Percentiles rank a stretch among this genome's conserved stretches.
Evolutionary conservation across 2,329 filamentous ascomycete genomes (phyloP).

Genomic region (Verticillium tricorpus): DNA sequence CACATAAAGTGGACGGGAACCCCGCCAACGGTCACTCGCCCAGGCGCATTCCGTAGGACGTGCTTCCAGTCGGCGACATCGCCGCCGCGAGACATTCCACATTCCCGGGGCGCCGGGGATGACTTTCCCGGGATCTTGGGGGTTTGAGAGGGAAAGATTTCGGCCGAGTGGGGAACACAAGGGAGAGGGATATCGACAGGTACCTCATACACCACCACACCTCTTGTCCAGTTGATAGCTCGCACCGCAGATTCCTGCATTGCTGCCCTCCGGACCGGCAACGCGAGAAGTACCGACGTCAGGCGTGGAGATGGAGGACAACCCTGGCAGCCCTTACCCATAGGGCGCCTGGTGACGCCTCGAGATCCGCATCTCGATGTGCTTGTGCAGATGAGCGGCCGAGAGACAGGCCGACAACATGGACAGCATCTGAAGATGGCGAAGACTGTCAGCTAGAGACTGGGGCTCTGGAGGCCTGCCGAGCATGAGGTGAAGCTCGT

Average conservation of each 20-base stretch:
- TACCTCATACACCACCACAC: background rate
- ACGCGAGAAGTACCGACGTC: background rate
- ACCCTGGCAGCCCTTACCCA: background rate
- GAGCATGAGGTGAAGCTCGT: background rate
- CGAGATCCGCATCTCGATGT: background rate
- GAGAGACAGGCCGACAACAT: slow-evolving; percentile 2
- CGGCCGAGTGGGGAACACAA: background rate
- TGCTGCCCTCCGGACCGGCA: background rate
- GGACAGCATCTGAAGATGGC: background rate
- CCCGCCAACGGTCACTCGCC: background rate
- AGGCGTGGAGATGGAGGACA: background rate
- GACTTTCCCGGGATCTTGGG: background rate
- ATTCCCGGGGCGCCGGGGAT: background rate
- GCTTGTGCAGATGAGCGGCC: background rate
- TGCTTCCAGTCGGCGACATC: background rate
- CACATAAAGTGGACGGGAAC: background rate
- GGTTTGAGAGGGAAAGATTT: background rate
- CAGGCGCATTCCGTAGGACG: background rate
- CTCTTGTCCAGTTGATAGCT: background rate
- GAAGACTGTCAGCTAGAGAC: background rate
- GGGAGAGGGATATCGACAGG: background rate
- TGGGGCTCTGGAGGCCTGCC: background rate
- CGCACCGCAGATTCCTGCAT: background rate
- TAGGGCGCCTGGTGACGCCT: background rate
- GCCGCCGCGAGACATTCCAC: background rate